Conservation (phyloP, 1,284 basidiomycete species). For the Hymenochaete sp. region DNA sequence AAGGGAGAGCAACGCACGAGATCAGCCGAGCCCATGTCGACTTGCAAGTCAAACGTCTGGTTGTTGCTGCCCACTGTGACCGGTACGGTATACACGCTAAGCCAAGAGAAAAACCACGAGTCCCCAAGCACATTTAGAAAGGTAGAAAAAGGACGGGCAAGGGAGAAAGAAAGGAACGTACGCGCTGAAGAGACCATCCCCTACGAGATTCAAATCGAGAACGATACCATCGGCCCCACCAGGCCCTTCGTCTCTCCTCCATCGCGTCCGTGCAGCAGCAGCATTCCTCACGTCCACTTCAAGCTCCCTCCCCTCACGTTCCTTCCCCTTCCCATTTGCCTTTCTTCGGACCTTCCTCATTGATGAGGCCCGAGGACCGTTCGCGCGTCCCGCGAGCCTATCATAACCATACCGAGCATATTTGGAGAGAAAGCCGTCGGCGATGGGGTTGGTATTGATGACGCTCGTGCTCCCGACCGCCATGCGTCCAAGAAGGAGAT, state of each 20-base stretch:
- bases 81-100: slow-evolving; percentile 54
- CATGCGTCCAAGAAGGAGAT: too few species aligned
- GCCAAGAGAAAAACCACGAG: not conserved
- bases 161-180: slow-evolving; percentile 29
- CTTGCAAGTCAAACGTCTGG: slow-evolving; percentile 50
- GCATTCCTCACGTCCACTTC: slow-evolving; percentile 31
- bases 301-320: slow-evolving; percentile 8
- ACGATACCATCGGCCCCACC: slow-evolving; percentile 41
- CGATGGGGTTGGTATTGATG: not conserved
- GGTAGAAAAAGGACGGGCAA: not conserved
- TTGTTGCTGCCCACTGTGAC: slow-evolving; percentile 39
- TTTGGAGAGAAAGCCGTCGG: not conserved
- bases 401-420: too few species aligned
- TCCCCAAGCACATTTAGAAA: slow-evolving; percentile 1
- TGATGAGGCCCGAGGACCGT: too few species aligned
- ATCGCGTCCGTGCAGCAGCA: not conserved
- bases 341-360: too few species aligned
- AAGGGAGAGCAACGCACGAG: slow-evolving; percentile 36
- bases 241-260: slow-evolving; percentile 27
- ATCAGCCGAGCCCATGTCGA: slow-evolving; percentile 72
- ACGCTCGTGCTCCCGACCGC: too few species aligned
- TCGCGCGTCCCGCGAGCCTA: too few species aligned
- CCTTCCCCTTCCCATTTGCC: not conserved
- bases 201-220: slow-evolving; percentile 42
- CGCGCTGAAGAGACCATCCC: slow-evolving; percentile 42